Percentiles rank a stretch among this genome's conserved stretches.
Evolutionary conservation across 345 rosid genomes (phyloP).

Genomic region (Aegle marmelos): DNA sequence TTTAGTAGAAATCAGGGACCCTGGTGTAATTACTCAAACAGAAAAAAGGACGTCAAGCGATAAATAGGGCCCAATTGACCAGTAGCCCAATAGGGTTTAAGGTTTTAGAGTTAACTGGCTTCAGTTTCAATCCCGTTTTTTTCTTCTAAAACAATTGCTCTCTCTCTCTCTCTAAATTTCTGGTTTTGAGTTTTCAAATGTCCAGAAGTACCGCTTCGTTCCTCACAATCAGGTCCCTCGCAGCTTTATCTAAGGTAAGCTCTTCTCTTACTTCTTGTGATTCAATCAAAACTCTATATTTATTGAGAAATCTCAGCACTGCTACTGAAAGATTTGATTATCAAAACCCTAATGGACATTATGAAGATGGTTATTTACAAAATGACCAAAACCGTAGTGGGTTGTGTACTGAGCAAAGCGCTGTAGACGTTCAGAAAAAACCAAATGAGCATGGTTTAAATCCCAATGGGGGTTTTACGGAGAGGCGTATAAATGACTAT

Average conservation of each 20-base stretch:
- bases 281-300: constrained; percentile 17
- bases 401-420: constrained; percentile 14
- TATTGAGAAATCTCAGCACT: constrained; percentile 36
- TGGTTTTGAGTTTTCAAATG: constrained; percentile 27
- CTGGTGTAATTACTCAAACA: too few relatives aligned
- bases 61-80: not conserved
- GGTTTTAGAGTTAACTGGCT: not conserved
- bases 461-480: constrained; percentile 19
- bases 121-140: not conserved
- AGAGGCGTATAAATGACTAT: constrained; percentile 11
- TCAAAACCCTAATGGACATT: constrained; percentile 15
- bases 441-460: constrained; percentile 18
- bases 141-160: not conserved
- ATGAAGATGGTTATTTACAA: constrained; percentile 14
- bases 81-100: not conserved
- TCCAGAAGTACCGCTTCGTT: constrained; percentile 32
- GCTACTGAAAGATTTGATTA: constrained; percentile 50
- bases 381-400: constrained; percentile 19
- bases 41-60: too few relatives aligned
- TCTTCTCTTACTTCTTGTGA: constrained; percentile 17
- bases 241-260: constrained; percentile 33
- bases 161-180: not conserved
- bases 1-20: too few relatives aligned
- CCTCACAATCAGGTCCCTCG: constrained; percentile 25
- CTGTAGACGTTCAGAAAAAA: constrained; percentile 14